A percentile compares a stretch with the other conserved stretches of the same genome.
Evolutionary conservation across 2,329 filamentous ascomycete genomes (phyloP).

Genomic region (Claviceps sorghi): DNA sequence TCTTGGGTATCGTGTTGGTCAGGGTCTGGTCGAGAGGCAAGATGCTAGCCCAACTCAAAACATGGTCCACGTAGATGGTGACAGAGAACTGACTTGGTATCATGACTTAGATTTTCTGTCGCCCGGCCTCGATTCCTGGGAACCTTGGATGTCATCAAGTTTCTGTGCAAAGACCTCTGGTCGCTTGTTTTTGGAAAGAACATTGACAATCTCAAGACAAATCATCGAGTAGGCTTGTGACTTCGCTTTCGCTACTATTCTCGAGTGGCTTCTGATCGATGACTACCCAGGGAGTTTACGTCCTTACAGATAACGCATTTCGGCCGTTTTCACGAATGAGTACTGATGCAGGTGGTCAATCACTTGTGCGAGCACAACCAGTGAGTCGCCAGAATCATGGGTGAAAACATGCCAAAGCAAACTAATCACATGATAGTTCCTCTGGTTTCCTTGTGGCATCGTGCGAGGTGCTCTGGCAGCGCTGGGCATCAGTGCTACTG

Average conservation of each 20-base stretch:
- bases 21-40: conserved; percentile 82
- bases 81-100: background rate
- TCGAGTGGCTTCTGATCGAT: background rate
- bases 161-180: conserved; percentile 97
- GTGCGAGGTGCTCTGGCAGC: conserved; percentile 86
- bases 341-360: conserved; percentile 60
- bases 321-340: conserved; percentile 82
- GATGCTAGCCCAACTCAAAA: conserved; percentile 11
- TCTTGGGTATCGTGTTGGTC: conserved; percentile 79
- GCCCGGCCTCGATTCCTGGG: conserved; percentile 81
- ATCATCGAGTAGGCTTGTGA: conserved; percentile 56
- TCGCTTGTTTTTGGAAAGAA: conserved; percentile 89
- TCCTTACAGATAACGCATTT: conserved; percentile 86
- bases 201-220: conserved; percentile 96
- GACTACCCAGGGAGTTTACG: conserved; percentile 66
- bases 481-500: conserved; percentile 77
- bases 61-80: background rate
- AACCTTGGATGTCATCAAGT: conserved; percentile 92
- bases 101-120: conserved; percentile 50
- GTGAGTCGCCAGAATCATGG: conserved; percentile 35
- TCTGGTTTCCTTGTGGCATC: conserved; percentile 91
- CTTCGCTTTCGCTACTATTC: background rate
- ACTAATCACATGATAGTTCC: conserved; percentile 42
- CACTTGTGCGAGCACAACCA: conserved; percentile 60
- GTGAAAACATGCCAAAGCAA: background rate